phyloP scores from a whole-genome alignment of 2,329 filamentous ascomycete species.

The Trichoderma breve region DNA sequence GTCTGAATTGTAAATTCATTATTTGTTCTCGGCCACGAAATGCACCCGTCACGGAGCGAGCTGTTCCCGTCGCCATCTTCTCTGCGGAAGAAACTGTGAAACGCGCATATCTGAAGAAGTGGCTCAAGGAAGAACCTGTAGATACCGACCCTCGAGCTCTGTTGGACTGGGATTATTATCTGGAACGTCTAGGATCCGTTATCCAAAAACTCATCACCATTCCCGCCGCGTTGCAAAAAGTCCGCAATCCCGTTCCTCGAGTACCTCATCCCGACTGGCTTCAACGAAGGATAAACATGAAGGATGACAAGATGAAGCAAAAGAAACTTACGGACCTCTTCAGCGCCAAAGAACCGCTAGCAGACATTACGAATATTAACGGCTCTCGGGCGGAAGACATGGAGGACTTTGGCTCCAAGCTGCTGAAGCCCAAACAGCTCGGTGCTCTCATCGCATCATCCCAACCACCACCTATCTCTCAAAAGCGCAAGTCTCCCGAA shows the following conservation, averaged over 20 bases:
- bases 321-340: slow-evolving; percentile 98
- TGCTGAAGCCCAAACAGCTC: slow-evolving; percentile 63
- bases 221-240: slow-evolving; percentile 90
- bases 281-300: slow-evolving; percentile 86
- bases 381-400: slow-evolving; percentile 62
- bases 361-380: slow-evolving; percentile 68
- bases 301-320: slow-evolving; percentile 97
- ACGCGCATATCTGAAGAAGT: slow-evolving; percentile 86
- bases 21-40: slow-evolving; percentile 85
- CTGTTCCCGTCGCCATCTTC: slow-evolving; percentile 94
- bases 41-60: slow-evolving; percentile 90
- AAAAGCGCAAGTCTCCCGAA: slow-evolving; percentile 74
- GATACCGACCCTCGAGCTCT: slow-evolving; percentile 88
- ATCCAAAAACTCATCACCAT: slow-evolving; percentile 99
- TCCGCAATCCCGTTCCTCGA: slow-evolving; percentile 89
- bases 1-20: slow-evolving; percentile 99
- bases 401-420: slow-evolving; percentile 74
- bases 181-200: slow-evolving; percentile 91
- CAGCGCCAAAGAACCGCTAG: slow-evolving; percentile 61
- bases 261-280: slow-evolving; percentile 97
- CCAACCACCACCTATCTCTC: slow-evolving; percentile 43
- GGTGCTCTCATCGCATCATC: slow-evolving; percentile 56
- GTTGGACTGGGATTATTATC: slow-evolving; percentile 96
- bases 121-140: slow-evolving; percentile 87
- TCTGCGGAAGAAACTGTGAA: slow-evolving; percentile 89